A percentile compares a stretch with the other conserved stretches of the same genome.
phyloP scores from a whole-genome alignment of 768 basidiomycete species.

The Leccinum broughii region DNA sequence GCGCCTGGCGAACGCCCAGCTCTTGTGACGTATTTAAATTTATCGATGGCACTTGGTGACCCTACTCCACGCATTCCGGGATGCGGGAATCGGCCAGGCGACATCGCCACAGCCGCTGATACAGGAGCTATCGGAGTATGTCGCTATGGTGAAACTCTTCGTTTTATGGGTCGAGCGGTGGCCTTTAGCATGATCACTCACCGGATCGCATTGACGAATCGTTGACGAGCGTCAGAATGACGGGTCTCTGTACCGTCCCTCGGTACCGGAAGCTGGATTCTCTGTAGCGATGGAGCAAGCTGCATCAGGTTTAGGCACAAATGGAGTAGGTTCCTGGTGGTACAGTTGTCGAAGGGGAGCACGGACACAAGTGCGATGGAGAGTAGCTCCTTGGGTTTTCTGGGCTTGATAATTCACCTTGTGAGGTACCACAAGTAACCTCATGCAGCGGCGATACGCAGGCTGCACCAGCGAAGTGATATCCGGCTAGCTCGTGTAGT shows the following conservation, averaged over 20 bases:
- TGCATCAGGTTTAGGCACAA: constrained; percentile 19
- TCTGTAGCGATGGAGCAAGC: constrained; percentile 27
- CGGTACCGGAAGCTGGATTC: constrained; percentile 27
- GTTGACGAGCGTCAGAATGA: constrained; percentile 32
- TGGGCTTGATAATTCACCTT: constrained; percentile 25
- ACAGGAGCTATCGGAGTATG: constrained; percentile 20
- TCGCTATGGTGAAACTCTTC: no score
- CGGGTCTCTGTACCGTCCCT: constrained; percentile 24
- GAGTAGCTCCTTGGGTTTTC: constrained; percentile 21
- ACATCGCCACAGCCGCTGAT: constrained; percentile 28
- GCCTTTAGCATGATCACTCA: constrained; percentile 46
- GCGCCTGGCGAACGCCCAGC: constrained; percentile 46
- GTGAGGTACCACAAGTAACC: constrained; percentile 26
- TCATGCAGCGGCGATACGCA: constrained; percentile 18
- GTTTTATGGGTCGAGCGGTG: constrained; percentile 22
- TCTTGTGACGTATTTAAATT: constrained; percentile 42
- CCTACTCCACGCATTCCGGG: constrained; percentile 39
- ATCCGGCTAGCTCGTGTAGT: constrained; percentile 26
- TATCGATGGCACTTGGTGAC: constrained; percentile 42
- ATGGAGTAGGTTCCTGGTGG: constrained; percentile 22
- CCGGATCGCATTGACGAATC: constrained; percentile 45
- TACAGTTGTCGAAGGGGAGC: constrained; percentile 16
- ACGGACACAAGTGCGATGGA: constrained; percentile 17
- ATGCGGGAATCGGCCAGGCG: constrained; percentile 33
- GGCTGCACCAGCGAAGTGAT: constrained; percentile 20